Base-by-base conservation (phyloP, 208 protist genomes). In the Crithidia bombi region DNA sequence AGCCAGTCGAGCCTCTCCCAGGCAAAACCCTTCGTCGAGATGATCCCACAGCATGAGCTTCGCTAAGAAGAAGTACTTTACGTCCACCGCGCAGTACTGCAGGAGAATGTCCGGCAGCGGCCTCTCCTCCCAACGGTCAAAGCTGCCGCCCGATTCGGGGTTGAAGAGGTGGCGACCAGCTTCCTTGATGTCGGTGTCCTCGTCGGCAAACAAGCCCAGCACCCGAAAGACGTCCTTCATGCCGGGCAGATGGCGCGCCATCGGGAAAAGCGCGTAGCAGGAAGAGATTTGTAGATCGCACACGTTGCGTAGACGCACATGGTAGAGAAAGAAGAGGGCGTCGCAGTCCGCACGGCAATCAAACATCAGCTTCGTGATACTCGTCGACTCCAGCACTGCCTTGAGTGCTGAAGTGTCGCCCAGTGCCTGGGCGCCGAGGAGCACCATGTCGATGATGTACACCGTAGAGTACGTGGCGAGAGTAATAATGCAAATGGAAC, bases 281-380 rank as follows among this genome's bases (percentile, higher is more conserved):
- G 76, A 77, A 0, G 73, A 69, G 6, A 82, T 65, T 63, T 90
- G 82, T 61, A 87, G 54, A 64, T 90, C 85, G 44, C 81, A 87
- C 39, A 90, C 85, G 33, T 38, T 38, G n/a, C 30, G 58, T 25
- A 90, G 76, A 6, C 66, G 82, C 10, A 90, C 79, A 9, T 66
- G 21, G 62, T 86, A 90, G 17, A 81, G 69, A 38, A 79, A 87
- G 71, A 75, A 87, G 15, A 90, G 65, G 17, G 82, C 79, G 52
- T 86, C 82, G 68, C 79, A 81, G 69, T 87, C 82, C 26, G 79
- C 78, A 12, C 85, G 81, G 79, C 82, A 86, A 69, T 90, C 85
- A 54, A 81, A 90, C 85, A 90, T 90, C 36, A 90, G 65, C 66
- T 90, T 90, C 30, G 61, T 64, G 10, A 90, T 80, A 7, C 47